Base-by-base conservation (phyloP, 257 asterid genomes). In the Primulina tabacum region DNA sequence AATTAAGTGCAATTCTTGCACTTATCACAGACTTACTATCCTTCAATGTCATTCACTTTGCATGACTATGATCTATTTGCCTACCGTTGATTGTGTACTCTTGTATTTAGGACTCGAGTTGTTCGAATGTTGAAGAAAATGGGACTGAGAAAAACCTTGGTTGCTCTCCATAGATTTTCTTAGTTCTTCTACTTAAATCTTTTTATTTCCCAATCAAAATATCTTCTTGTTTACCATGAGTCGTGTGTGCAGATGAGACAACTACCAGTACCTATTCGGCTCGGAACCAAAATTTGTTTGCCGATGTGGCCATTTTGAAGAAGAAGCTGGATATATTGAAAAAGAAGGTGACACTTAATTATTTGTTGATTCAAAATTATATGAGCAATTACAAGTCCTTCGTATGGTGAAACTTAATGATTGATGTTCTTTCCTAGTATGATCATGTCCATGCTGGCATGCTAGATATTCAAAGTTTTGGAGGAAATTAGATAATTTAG, bases 251-350 rank as follows among this genome's bases (percentile, higher is more conserved):
- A 89, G 99, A 74, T 62, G 86, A 80, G 66, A 69, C 73, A 57
- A 75, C 71, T 50, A 59, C 66, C 34, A 76, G 83, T 77, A 71
- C 85, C 68, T 79, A 81, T 78, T 84, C 89, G 11, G 77, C 56
- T 62, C 95, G 84, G 79, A 94, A 91, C 72, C 58, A 70, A 75
- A 75, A 86, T 64, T 76, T 85, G 73, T 83, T 70, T 24, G 79
- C 82, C 55, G 91, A 89, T 75, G 87, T 94, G 66, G 72, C 80
- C 59, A 20, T 73, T 72, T 81, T 83, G 68, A 86, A 78, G 86
- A 89, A 87, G 80, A 94, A 89, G 82, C 73, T 94, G 77, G 88
- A 88, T 62, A 85, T 77, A 76, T 70, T 91, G 81, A 85, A 40
- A 81, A 83, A 81, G 87, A 89, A 91, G 97, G 97, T 90, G 55